Evolutionary conservation across 1,284 basidiomycete genomes (phyloP).

Genomic region (Neotropicomus parvogracilis): DNA sequence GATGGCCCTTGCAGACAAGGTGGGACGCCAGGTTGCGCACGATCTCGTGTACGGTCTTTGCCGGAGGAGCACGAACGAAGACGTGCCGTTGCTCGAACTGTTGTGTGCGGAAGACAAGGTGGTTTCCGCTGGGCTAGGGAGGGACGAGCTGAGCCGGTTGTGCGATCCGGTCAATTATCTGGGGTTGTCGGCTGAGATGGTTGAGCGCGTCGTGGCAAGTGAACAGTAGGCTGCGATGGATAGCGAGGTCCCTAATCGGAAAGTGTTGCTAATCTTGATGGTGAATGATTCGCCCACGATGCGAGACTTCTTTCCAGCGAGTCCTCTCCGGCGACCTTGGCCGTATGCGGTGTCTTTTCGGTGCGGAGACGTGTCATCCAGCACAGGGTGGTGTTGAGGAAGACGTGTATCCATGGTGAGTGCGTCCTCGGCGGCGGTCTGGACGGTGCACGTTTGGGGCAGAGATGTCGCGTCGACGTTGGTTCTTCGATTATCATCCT

Average conservation of each 20-base stretch:
- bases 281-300: constrained; percentile 9
- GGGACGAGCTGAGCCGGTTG: constrained; percentile 28
- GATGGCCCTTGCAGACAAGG: constrained; percentile 40
- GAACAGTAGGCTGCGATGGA: not conserved
- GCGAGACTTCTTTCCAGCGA: constrained; percentile 2
- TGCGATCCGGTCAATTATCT: constrained; percentile 40
- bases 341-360: not conserved
- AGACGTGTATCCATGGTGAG: not conserved
- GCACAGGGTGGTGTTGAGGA: not conserved
- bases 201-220: constrained; percentile 17
- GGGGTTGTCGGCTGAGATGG: constrained; percentile 40
- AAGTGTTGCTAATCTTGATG: constrained; percentile 8
- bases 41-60: constrained; percentile 44
- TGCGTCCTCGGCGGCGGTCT: not conserved
- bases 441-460: not conserved
- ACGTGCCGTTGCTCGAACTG: constrained; percentile 33
- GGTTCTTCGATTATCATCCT: constrained; percentile 31
- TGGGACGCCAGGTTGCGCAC: constrained; percentile 42
- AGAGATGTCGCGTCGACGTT: constrained; percentile 6
- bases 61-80: constrained; percentile 25
- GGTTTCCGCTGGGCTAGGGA: constrained; percentile 24
- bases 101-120: constrained; percentile 33
- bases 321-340: constrained; percentile 1
- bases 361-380: not conserved
- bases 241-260: not conserved